Conservation (phyloP, 345 rosid species). For the Triadica sebifera region DNA sequence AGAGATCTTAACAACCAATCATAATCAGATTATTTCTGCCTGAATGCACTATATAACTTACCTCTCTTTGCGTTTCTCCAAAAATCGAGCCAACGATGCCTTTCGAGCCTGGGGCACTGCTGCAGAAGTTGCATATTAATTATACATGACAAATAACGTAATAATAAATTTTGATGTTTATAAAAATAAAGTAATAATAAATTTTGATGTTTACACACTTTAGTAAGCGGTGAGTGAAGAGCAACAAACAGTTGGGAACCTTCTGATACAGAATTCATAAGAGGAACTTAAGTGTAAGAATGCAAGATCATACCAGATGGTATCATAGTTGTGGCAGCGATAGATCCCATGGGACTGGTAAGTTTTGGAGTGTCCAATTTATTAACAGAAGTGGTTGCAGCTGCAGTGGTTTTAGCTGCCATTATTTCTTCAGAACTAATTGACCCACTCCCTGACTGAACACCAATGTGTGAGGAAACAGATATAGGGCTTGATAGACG, state of each 20-base stretch:
- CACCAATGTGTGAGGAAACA: conserved; percentile 54
- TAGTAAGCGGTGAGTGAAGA: not conserved
- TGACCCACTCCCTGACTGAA: conserved; percentile 45
- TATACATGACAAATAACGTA: not conserved
- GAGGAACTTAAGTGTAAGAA: not conserved
- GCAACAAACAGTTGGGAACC: not conserved
- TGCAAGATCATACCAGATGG: conserved; percentile 52
- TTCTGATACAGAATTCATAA: not conserved
- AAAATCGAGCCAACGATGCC: conserved; percentile 92
- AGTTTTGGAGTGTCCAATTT: conserved; percentile 38
- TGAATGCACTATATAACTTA: conserved; percentile 15
- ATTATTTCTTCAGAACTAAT: conserved; percentile 43
- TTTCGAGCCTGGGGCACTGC: conserved; percentile 86
- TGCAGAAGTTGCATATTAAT: conserved; percentile 5
- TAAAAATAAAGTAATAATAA: not conserved
- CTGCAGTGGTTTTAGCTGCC: conserved; percentile 39
- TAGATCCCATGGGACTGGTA: conserved; percentile 31
- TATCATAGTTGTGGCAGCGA: conserved; percentile 37
- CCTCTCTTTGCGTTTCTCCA: conserved; percentile 99
- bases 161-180: not conserved
- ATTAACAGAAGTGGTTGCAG: conserved; percentile 32
- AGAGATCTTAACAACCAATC: not conserved
- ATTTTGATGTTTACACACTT: not conserved
- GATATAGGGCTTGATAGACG: conserved; percentile 49
- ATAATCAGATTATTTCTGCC: not conserved